Evolutionary conservation across 2,329 filamentous ascomycete species (phyloP).

Genomic region (Daldinia eschscholtzii): DNA sequence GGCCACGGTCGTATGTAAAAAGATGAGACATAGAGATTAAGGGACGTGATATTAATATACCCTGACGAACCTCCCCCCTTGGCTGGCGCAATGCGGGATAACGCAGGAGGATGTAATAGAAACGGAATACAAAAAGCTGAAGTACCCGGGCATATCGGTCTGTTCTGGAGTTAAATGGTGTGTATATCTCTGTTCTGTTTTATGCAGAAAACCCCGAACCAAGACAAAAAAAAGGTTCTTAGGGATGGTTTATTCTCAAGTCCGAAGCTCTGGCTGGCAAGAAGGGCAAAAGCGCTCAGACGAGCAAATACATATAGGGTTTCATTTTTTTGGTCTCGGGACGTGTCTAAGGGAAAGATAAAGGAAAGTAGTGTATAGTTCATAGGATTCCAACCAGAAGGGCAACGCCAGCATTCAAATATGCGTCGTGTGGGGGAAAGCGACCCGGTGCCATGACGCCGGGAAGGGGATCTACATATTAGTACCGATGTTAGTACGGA

Average conservation of each 20-base stretch:
- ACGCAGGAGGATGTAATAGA: conserved; percentile 25
- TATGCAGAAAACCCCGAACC: conserved; percentile 28
- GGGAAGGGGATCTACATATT: conserved; percentile 25
- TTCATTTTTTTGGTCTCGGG: conserved; percentile 26
- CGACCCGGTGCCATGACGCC: conserved; percentile 30
- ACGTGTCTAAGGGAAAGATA: conserved; percentile 14
- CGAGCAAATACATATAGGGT: conserved; percentile 31
- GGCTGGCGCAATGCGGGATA: conserved; percentile 33
- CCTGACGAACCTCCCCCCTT: conserved; percentile 18
- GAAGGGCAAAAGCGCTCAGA: conserved; percentile 32
- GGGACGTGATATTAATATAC: conserved; percentile 24
- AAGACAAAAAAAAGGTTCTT: background rate
- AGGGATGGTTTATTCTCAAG: conserved; percentile 28
- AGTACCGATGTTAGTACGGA: conserved; percentile 15
- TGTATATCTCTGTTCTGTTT: conserved; percentile 26
- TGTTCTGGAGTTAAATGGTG: conserved; percentile 21
- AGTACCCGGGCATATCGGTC: background rate
- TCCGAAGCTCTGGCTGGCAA: conserved; percentile 30
- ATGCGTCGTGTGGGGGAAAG: conserved; percentile 14
- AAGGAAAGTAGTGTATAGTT: conserved; percentile 12
- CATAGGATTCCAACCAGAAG: conserved; percentile 4
- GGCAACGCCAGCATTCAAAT: conserved; percentile 19
- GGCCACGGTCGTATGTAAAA: conserved; percentile 31
- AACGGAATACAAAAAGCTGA: conserved; percentile 31
- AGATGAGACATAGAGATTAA: conserved; percentile 17